Base-by-base conservation (phyloP, 2,329 filamentous ascomycete species). In the Stagonosporopsis tanaceti region DNA sequence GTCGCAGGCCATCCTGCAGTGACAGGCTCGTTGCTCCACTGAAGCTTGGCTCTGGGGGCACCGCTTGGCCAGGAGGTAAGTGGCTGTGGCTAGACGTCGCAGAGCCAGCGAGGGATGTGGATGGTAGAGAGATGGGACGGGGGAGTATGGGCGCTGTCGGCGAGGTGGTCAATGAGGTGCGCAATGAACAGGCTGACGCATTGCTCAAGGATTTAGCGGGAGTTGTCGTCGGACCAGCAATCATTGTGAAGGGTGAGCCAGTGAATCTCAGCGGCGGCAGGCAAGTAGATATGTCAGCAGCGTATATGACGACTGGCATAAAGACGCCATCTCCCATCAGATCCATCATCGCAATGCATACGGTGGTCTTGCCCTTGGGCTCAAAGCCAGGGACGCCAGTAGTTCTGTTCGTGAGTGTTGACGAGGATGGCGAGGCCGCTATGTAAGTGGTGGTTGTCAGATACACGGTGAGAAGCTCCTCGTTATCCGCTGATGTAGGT, bases 301-400 rank as follows among this genome's bases (percentile, higher is more conserved):
- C 35, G 5, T 40, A 27, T 4, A 14, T 41, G 6, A 35, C 42
- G n/a, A 53, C 50, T 24, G 50, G 41, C 2, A 47, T 27, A 53
- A 47, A 47, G 2, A 32, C 11, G 6, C 50, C 50, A 12, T 47
- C 27, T 7, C 40, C 20, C 17, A 34, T 12, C 6, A 34, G 25
- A 17, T 53, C 42, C 14, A 40, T 40, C 50, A 53, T 46, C 5
- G 15, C 20, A 6, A 47, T 53, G 28, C 50, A 53, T 24, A 25
- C 27, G 17, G 14, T n/a, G 4, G 40, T 28, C 1, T 32, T 34
- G n/a, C 6, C 24, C 9, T 20, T 22, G 8, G 8, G 3, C 9
- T 37, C 3, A 6, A 8, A 8, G 25, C 5, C 8, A 27, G 32
- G 5, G 24, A n/a, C 6, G 14, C 14, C 4, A 14, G 4, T 17